Conservation (phyloP, 495 filamentous ascomycete genomes). For the Penicillium riverlandense region DNA sequence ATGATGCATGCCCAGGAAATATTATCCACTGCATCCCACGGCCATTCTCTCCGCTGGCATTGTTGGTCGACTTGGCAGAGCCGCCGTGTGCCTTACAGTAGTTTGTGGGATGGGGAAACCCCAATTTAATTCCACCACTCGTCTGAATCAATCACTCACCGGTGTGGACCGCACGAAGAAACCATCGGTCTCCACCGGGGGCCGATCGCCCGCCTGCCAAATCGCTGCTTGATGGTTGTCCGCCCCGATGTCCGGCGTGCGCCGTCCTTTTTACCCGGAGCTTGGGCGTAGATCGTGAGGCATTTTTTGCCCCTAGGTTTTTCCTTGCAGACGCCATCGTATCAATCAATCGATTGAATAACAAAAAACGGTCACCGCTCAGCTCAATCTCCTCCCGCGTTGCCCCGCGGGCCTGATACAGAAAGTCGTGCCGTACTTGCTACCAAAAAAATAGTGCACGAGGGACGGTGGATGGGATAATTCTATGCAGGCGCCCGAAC, state of each 20-base stretch:
- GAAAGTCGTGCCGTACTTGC: too few relatives aligned
- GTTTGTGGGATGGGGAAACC: conserved; percentile 5
- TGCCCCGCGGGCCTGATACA: too few relatives aligned
- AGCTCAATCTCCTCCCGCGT: too few relatives aligned
- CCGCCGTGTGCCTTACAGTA: conserved; percentile 24
- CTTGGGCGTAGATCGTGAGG: conserved; percentile 8
- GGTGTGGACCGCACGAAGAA: conserved; percentile 16
- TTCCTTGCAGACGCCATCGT: neutral
- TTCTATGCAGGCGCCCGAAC: neutral
- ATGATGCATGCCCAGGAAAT: too few relatives aligned
- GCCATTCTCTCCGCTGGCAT: conserved; percentile 10
- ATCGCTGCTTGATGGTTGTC: conserved; percentile 7
- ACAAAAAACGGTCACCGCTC: too few relatives aligned
- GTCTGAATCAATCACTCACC: conserved; percentile 23
- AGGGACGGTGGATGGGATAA: too few relatives aligned
- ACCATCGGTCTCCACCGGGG: conserved; percentile 16
- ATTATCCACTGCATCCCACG: too few relatives aligned
- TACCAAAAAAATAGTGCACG: too few relatives aligned
- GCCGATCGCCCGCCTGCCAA: conserved; percentile 26
- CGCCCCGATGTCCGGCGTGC: neutral
- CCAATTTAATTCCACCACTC: conserved; percentile 7
- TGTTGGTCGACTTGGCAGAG: neutral
- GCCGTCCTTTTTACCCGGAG: neutral
- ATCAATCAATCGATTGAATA: too few relatives aligned
- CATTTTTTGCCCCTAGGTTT: conserved; percentile 2